Evolutionary conservation across 441 rosid genomes (phyloP).

Genomic region (Jatropha podagrica): DNA sequence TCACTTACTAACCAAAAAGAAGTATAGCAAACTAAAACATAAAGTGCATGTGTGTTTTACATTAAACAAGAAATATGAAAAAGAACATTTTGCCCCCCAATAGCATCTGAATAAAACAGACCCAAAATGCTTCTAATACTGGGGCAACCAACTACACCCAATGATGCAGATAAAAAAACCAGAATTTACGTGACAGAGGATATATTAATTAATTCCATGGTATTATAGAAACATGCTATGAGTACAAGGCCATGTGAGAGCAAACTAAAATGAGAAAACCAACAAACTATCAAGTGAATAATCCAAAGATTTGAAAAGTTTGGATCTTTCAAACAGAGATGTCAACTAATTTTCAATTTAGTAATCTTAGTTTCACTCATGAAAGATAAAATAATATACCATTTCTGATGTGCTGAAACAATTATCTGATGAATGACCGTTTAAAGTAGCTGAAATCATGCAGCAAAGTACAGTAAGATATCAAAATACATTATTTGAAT

Average conservation of each 20-base stretch:
- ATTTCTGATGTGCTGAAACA: slow-evolving; percentile 40
- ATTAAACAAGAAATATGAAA: not conserved
- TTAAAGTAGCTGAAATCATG: slow-evolving; percentile 45
- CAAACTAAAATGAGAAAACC: slow-evolving; percentile 1
- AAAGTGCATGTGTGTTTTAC: not conserved
- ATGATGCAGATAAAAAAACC: not conserved
- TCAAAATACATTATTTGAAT: slow-evolving; percentile 13
- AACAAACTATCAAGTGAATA: not conserved
- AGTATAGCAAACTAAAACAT: not conserved
- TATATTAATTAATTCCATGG: not conserved
- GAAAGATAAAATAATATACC: slow-evolving; percentile 44
- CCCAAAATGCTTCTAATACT: slow-evolving; percentile 1
- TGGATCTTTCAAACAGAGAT: not conserved
- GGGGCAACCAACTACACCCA: slow-evolving; percentile 12
- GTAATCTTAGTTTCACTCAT: slow-evolving; percentile 8
- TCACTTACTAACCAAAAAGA: not conserved
- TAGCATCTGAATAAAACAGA: not conserved
- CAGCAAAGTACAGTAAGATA: slow-evolving; percentile 35
- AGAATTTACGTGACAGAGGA: not conserved
- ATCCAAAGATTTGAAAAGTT: not conserved
- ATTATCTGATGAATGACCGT: slow-evolving; percentile 36
- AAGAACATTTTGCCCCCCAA: not conserved
- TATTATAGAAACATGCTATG: not conserved
- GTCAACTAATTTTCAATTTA: slow-evolving; percentile 1
- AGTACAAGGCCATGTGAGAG: not conserved